Conservation (phyloP, 768 basidiomycete genomes). For the Mycena indigotica region DNA sequence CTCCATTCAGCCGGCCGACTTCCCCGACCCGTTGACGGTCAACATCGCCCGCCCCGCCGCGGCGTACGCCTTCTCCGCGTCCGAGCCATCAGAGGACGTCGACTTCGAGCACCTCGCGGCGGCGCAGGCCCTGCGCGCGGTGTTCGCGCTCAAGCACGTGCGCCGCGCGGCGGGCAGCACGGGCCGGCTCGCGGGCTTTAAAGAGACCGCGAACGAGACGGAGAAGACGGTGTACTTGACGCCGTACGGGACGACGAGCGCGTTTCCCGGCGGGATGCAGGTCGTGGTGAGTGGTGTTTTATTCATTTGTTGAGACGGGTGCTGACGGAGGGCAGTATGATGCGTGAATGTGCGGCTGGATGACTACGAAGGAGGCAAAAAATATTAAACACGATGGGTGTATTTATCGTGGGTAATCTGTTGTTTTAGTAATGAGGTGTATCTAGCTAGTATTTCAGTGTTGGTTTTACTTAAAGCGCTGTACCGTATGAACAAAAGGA, state of each 20-base stretch:
- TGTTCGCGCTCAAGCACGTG: constrained; percentile 49
- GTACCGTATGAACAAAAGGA: too few relatives aligned
- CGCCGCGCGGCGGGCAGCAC: constrained; percentile 47
- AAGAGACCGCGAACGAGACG: constrained; percentile 32
- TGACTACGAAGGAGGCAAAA: too few relatives aligned
- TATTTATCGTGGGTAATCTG: too few relatives aligned
- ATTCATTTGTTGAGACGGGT: too few relatives aligned
- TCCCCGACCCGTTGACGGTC: constrained; percentile 16
- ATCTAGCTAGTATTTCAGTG: too few relatives aligned
- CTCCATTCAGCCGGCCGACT: constrained; percentile 18
- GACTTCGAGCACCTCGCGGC: constrained; percentile 45
- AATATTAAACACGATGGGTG: too few relatives aligned
- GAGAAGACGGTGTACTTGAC: constrained; percentile 38
- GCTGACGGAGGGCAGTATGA: too few relatives aligned
- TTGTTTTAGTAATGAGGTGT: too few relatives aligned
- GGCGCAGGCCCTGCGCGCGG: constrained; percentile 45
- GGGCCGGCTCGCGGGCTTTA: constrained; percentile 41
- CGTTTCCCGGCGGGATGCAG: constrained; percentile 41
- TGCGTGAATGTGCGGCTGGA: too few relatives aligned
- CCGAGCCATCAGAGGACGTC: constrained; percentile 32
- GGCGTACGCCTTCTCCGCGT: too few relatives aligned
- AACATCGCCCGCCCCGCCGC: constrained; percentile 16
- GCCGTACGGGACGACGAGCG: constrained; percentile 36
- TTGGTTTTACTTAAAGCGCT: too few relatives aligned
- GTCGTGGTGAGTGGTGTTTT: not conserved